Conservation (phyloP, 2,329 filamentous ascomycete species). For the Apiospora hydei region DNA sequence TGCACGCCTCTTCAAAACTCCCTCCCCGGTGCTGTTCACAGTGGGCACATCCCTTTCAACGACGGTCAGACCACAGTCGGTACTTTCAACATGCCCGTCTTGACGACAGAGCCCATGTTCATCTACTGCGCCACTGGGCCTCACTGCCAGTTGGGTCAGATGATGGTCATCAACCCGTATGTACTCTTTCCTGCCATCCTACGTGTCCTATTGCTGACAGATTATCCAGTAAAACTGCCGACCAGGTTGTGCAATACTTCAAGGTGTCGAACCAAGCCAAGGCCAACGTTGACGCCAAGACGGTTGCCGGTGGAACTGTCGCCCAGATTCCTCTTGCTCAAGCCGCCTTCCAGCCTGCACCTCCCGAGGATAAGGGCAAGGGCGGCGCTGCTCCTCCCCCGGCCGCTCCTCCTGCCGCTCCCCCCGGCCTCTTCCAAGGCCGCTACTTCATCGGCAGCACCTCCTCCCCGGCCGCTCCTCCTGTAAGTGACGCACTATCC, state of each 20-base stretch:
- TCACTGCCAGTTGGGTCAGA: constrained; percentile 59
- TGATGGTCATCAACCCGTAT: constrained; percentile 58
- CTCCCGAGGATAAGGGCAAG: constrained; percentile 28
- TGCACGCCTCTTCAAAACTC: constrained; percentile 48
- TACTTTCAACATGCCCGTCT: constrained; percentile 56
- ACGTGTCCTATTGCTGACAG: constrained; percentile 26
- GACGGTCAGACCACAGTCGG: constrained; percentile 47
- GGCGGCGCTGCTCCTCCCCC: background rate
- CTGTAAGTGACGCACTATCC: background rate
- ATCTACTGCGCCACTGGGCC: constrained; percentile 57
- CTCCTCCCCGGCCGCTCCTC: constrained; percentile 18
- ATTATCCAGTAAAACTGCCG: constrained; percentile 32
- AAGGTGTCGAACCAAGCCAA: constrained; percentile 34
- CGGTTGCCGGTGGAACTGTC: constrained; percentile 39
- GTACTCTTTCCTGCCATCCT: constrained; percentile 24
- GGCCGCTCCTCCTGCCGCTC: constrained; percentile 21
- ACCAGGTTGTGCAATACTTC: constrained; percentile 41
- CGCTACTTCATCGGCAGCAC: constrained; percentile 21
- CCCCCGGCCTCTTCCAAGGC: constrained; percentile 25
- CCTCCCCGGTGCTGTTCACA: constrained; percentile 45
- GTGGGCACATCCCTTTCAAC: constrained; percentile 49
- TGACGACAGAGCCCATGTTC: constrained; percentile 54
- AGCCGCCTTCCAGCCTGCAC: constrained; percentile 39
- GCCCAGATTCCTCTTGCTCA: constrained; percentile 39
- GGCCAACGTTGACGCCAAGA: constrained; percentile 38